Evolutionary conservation across 2,329 filamentous ascomycete genomes (phyloP), one percentile per base, ranked within the genome.

Genomic region (Elsinoe australis): DNA sequence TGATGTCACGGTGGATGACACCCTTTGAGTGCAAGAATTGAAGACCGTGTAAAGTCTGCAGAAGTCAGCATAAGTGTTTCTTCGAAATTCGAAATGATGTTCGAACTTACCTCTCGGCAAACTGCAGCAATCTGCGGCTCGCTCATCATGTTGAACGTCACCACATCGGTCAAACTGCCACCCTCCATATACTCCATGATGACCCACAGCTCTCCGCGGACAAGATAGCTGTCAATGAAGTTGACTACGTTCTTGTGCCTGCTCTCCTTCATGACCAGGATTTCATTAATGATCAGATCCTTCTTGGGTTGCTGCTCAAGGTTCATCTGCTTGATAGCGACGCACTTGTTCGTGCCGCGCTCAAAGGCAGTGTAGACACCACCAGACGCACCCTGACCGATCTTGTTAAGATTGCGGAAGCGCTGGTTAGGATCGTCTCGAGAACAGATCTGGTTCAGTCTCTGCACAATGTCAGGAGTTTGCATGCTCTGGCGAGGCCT

Each of bases 181-280:
- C 92, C 92, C 67, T 98, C 90, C 92, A 98, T 98, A 61, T 90
- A 98, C 69, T 98, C 92, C 92, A 98, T 98, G 26, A 96, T 87
- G 1, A 98, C 92, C 92, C 92, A 98, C 22, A 98, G 72, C 65
- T 96, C 92, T 34, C 90, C 86, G 9, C 80, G 78, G 50, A 89
- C 84, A 8, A 98, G 74, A 65, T 89, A 96, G 64, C 89, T 95
- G 71, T 96, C 92, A 70, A 96, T 90, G 67, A 96, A 98, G 67
- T 98, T 98, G 68, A 98, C 92, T 67, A 98, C 94, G 64, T 96
- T 96, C 60, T 88, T 90, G 64, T 98, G 92, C 51, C 87, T 92
- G 73, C 89, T 95, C 61, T 96, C 92, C 71, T 94, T 95, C 92
- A 98, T 98, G 51, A 98, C 92, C 51, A 98, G 70, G 56, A 98